Evolutionary conservation across 1,284 basidiomycete genomes (phyloP), one percentile per base, ranked within the genome.

Genomic region (Apiotrichum gamsii): DNA sequence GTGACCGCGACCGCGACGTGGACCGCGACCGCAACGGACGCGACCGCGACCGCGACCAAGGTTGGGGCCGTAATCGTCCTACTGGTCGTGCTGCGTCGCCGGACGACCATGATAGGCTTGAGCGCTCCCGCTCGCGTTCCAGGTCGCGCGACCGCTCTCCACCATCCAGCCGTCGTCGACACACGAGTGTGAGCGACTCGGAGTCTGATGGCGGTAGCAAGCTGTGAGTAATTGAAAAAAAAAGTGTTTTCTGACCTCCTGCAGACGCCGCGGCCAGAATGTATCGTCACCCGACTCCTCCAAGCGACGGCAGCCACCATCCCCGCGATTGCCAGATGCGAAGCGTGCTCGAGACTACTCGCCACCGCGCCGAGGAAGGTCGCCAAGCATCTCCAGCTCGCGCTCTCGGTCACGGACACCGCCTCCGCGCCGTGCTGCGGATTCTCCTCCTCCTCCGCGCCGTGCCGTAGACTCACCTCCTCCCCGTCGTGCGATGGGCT

Each of bases 291-390:
- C 42, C 1, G 45, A 40, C 4, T 18, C 33, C 15, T 24, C 6
- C 8, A 52, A 52, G n/a, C 32, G 50, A 5, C 45, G 50, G 8
- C 20, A 19, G 2, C 43, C 45, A 5, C 28, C 45, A 1, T 52
- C 50, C 3, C 50, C 50, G 4, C 23, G 30, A 3, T 16, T 42
- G 3, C 51, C 51, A 13, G 39, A 40, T 5, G 39, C 51, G 8
- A 52, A 52, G 18, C 38, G 51, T 2, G 31, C 46, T 9, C 43
- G 51, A 2, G 51, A 39, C 13, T 20, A 10, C 19, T 52, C 51
- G 2, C 51, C 49, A 3, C 41, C 29, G n/a, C 40, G 35, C 9
- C 28, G 34, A 8, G 8, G 43, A 4, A 28, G 43, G n/a, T 45
- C 43, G 8, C 29, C 30, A 1, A 39, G 36, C 30, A 28, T 29